Percentiles rank a stretch among this genome's conserved stretches.
phyloP scores from a whole-genome alignment of 2,329 filamentous ascomycete genomes.

The Alternaria atra region DNA sequence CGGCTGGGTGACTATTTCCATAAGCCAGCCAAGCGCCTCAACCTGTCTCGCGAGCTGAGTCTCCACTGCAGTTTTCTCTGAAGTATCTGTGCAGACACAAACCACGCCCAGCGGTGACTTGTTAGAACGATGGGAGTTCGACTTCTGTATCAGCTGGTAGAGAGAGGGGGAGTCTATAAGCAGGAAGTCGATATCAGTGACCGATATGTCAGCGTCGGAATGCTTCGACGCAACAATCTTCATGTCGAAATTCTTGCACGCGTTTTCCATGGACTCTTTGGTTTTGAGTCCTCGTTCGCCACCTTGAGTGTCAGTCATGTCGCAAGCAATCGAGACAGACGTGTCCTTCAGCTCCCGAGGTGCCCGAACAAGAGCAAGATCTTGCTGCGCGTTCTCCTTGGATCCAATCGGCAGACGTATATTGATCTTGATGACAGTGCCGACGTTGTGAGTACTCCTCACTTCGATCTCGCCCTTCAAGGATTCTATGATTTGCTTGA shows the following conservation, averaged over 20 bases:
- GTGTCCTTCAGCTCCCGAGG: constrained; percentile 28
- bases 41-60: constrained; percentile 31
- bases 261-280: constrained; percentile 36
- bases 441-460: constrained; percentile 36
- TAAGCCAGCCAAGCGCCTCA: constrained; percentile 36
- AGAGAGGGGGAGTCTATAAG: constrained; percentile 39
- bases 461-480: constrained; percentile 45
- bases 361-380: constrained; percentile 22
- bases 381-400: constrained; percentile 20
- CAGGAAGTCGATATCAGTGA: constrained; percentile 32
- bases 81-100: constrained; percentile 40
- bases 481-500: constrained; percentile 47
- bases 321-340: constrained; percentile 34
- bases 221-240: constrained; percentile 20
- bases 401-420: constrained; percentile 32
- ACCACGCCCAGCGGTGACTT: constrained; percentile 33
- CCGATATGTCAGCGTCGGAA: constrained; percentile 21
- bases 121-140: constrained; percentile 22
- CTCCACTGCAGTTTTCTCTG: constrained; percentile 38
- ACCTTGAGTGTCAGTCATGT: constrained; percentile 28
- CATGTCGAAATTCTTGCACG: constrained; percentile 38
- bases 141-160: constrained; percentile 27
- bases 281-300: constrained; percentile 36
- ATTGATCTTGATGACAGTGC: constrained; percentile 39
- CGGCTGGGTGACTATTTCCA: constrained; percentile 40